Base-by-base conservation (phyloP, 495 filamentous ascomycete genomes). In the Bacidia rubella region DNA sequence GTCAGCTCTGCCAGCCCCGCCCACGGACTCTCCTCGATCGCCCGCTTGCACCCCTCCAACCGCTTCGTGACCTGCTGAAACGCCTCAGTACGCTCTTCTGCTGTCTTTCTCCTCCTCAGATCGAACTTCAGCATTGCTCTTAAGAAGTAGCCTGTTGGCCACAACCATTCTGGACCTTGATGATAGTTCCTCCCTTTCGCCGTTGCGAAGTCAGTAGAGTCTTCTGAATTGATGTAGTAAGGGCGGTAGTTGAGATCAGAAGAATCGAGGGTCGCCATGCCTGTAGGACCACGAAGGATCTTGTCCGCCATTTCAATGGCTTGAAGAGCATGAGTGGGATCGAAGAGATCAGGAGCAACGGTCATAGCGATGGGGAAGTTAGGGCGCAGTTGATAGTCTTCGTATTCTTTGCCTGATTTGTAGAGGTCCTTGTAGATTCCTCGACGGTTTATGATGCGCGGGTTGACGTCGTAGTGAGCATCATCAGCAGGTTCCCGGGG, bases 371-470 rank as follows among this genome's bases (percentile, higher is more conserved):
- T 90, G 23, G 89, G 78, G 72, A 92, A 97, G 66, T 99, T 97
- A 52, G 83, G 73, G 11, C 92, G 86, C 27, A 99, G 79, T 63
- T 97, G 93, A 62, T 99, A 99, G 67, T 99, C 93, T 62, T 96
- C 89, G 60, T 90, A 94, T 56, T 92, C 87, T 65, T 95, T 95
- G 45, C 88, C 87, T 42, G 85, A 89, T 45, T 75, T 79, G 71
- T 90, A 95, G 4, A 97, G 73, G 65, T 99, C 93, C 69, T 97
- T 99, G 73, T 97, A 99, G 65, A 99, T 92, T 50, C 92, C 93
- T 21, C 90, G 80, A 39, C 92, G 83, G 66, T 89, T 87, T 67
- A 96, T 70, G 42, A 94, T 71, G 5, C 68, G 70, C 11, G 85
- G 41, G 67, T 96, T 90, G 57, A 97, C 72, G 57, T 88, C 86